A percentile compares a stretch with the other conserved stretches of the same genome.
Evolutionary conservation across 176 grass and related monocot genomes (phyloP).

Genomic region (Alopecurus myosuroides): DNA sequence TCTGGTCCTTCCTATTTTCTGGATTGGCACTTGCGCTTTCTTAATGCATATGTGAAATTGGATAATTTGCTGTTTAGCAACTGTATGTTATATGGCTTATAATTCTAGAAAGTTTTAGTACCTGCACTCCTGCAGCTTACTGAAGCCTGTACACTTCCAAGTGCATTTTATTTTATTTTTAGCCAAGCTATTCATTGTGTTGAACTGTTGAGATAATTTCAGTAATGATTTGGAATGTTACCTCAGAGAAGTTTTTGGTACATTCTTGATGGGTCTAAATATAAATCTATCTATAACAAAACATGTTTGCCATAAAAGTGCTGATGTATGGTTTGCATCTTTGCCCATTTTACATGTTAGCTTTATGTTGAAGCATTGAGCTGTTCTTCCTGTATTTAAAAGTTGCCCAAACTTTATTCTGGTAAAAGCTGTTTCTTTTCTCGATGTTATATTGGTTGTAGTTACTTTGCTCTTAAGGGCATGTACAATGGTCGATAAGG

Average conservation of each 20-base stretch:
- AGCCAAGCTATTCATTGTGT: not conserved
- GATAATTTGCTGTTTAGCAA: not conserved
- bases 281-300: not conserved
- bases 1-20: not conserved
- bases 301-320: not conserved
- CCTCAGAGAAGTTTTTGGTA: not conserved
- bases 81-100: too few species aligned
- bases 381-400: not conserved
- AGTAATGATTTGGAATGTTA: not conserved
- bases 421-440: not conserved
- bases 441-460: not conserved
- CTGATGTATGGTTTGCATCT: not conserved
- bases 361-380: not conserved
- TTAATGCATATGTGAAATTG: not conserved
- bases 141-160: not conserved
- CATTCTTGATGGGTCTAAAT: not conserved
- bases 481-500: too few species aligned
- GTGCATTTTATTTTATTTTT: slow-evolving; percentile 3
- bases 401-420: not conserved
- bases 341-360: not conserved
- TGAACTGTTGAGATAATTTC: not conserved
- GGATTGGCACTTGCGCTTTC: not conserved
- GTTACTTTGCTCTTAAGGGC: not conserved
- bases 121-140: not conserved
- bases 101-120: not conserved